Evolutionary conservation across 2,329 filamentous ascomycete species (phyloP).

Genomic region (Tolypocladium album): DNA sequence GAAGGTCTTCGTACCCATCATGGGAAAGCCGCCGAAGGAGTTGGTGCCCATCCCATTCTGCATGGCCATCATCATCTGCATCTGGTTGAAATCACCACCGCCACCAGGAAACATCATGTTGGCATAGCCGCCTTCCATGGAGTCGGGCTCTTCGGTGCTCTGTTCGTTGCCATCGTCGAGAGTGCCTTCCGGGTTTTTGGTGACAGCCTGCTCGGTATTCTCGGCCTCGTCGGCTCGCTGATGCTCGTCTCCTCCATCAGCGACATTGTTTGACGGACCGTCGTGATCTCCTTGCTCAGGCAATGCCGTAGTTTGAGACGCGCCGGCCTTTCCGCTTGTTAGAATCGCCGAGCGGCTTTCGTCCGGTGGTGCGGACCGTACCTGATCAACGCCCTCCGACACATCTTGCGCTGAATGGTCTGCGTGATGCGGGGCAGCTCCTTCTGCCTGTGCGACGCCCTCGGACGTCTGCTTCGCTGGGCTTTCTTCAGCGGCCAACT

Average conservation of each 20-base stretch:
- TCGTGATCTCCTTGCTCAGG: not conserved
- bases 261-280: not conserved
- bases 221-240: not conserved
- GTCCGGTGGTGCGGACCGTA: not conserved
- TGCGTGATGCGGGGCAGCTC: not conserved
- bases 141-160: constrained; percentile 22
- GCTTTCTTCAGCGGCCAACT: constrained; percentile 9
- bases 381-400: constrained; percentile 3
- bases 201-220: not conserved
- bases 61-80: constrained; percentile 75
- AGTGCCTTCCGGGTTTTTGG: constrained; percentile 6
- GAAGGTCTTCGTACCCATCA: constrained; percentile 59
- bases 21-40: constrained; percentile 51
- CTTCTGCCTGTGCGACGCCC: not conserved
- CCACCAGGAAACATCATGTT: constrained; percentile 51
- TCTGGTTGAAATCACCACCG: constrained; percentile 60
- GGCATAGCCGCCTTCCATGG: constrained; percentile 37
- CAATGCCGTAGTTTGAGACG: not conserved
- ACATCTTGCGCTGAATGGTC: constrained; percentile 1
- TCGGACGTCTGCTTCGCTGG: constrained; percentile 1
- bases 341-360: not conserved
- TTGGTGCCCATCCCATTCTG: constrained; percentile 52
- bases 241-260: constrained; percentile 2
- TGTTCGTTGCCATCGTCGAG: constrained; percentile 16
- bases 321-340: not conserved